phyloP scores from a whole-genome alignment of 345 rosid genomes.

The Citrus australasica region DNA sequence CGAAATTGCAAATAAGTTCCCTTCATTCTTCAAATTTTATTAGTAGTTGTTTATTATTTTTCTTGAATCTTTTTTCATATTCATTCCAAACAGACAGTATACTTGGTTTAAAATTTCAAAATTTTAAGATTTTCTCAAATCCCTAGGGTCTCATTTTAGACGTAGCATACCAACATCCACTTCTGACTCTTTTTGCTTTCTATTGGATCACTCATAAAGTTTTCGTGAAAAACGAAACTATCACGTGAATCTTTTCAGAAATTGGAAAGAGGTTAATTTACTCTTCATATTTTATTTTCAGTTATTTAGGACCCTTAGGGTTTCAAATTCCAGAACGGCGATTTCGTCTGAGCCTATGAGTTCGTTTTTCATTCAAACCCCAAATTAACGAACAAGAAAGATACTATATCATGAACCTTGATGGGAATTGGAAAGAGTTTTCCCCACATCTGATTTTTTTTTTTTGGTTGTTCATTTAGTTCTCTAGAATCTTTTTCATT shows the following conservation, averaged over 20 bases:
- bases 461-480: not conserved
- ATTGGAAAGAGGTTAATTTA: not conserved
- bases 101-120: not conserved
- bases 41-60: not conserved
- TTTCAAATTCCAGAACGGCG: constrained; percentile 16
- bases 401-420: not conserved
- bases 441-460: not conserved
- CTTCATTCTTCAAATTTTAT: not conserved
- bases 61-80: not conserved
- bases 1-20: not conserved
- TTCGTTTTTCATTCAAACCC: not conserved
- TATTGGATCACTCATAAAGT: not conserved
- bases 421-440: constrained; percentile 2
- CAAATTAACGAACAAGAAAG: not conserved
- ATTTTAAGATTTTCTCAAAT: constrained; percentile 26
- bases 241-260: not conserved
- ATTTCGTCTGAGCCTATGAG: constrained; percentile 13
- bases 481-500: not conserved
- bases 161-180: not conserved
- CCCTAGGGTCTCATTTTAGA: not conserved
- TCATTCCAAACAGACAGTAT: not conserved
- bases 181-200: not conserved
- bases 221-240: not conserved
- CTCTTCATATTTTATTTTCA: not conserved
- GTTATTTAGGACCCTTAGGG: not conserved